Percentiles rank a stretch among this genome's conserved stretches.
Conservation (phyloP, 345 rosid genomes). For the Angophora floribunda region DNA sequence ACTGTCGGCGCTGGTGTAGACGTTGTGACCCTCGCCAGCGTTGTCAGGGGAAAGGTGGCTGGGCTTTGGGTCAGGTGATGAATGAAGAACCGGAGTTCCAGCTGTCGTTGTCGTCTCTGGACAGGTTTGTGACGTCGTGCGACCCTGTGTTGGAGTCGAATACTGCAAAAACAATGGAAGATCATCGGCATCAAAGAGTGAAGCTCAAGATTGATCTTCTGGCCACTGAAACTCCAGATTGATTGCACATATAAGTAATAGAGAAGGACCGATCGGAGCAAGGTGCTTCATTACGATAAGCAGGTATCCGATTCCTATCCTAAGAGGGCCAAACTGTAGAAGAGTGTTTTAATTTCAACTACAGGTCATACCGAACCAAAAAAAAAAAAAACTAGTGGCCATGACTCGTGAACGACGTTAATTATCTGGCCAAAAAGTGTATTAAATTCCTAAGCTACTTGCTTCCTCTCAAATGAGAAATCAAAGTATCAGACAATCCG, state of each 20-base stretch:
- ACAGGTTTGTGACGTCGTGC: rapidly evolving
- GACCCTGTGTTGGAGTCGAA: background rate
- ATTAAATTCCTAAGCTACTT: background rate
- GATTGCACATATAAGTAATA: background rate
- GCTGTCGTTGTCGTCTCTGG: background rate
- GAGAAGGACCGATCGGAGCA: background rate
- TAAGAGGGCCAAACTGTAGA: background rate
- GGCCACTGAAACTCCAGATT: background rate
- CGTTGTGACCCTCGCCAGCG: background rate
- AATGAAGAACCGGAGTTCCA: background rate
- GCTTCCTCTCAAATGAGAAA: background rate
- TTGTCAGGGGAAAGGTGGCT: background rate
- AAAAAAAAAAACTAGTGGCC: background rate
- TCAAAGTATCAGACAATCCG: background rate
- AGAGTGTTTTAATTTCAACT: background rate
- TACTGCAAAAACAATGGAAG: background rate
- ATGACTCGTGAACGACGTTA: background rate
- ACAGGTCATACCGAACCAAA: too few relatives aligned
- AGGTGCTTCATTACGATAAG: background rate
- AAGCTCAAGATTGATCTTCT: background rate
- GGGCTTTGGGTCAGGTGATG: background rate
- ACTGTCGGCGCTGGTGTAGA: background rate
- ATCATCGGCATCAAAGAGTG: background rate
- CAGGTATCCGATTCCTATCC: background rate
- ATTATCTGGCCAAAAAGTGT: background rate